A percentile compares a stretch with the other conserved stretches of the same genome.
phyloP scores from a whole-genome alignment of 768 basidiomycete species.

The Chiua virens region DNA sequence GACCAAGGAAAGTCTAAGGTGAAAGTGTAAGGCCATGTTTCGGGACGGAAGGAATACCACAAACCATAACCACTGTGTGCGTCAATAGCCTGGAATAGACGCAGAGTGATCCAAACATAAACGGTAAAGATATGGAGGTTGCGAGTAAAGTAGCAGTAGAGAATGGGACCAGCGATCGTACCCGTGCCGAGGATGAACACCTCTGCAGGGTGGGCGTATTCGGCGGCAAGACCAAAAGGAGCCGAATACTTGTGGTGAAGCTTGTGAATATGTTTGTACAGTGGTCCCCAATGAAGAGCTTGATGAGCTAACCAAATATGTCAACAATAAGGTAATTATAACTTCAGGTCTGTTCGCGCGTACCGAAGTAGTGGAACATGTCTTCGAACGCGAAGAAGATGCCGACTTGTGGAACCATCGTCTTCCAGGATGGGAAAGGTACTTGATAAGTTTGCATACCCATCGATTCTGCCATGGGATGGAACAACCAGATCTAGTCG shows the following conservation, averaged over 20 bases:
- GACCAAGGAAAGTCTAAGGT: conserved; percentile 94
- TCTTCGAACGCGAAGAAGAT: conserved; percentile 97
- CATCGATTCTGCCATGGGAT: conserved; percentile 81
- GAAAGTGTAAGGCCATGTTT: neutral
- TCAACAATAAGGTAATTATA: neutral
- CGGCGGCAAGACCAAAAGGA: conserved; percentile 95
- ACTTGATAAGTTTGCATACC: conserved; percentile 94
- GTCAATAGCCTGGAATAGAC: conserved; percentile 96
- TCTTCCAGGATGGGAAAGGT: conserved; percentile 75
- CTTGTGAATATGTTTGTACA: conserved; percentile 95
- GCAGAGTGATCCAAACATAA: conserved; percentile 90
- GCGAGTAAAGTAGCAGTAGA: conserved; percentile 76
- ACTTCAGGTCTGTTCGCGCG: conserved; percentile 15
- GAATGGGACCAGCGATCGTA: conserved; percentile 83
- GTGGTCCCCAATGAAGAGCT: conserved; percentile 76
- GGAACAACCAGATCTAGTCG: conserved; percentile 82
- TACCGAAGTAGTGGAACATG: conserved; percentile 88
- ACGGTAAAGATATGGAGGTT: conserved; percentile 88
- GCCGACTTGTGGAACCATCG: conserved; percentile 73
- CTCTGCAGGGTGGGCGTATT: conserved; percentile 97
- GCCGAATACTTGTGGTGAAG: conserved; percentile 97
- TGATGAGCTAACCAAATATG: conserved; percentile 66
- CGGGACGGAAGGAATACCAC: conserved; percentile 21
- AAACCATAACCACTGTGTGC: conserved; percentile 94
- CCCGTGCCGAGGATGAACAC: conserved; percentile 93